Conservation (phyloP, 106 monocot genomes). For the Dendrobium chrysotoxum region DNA sequence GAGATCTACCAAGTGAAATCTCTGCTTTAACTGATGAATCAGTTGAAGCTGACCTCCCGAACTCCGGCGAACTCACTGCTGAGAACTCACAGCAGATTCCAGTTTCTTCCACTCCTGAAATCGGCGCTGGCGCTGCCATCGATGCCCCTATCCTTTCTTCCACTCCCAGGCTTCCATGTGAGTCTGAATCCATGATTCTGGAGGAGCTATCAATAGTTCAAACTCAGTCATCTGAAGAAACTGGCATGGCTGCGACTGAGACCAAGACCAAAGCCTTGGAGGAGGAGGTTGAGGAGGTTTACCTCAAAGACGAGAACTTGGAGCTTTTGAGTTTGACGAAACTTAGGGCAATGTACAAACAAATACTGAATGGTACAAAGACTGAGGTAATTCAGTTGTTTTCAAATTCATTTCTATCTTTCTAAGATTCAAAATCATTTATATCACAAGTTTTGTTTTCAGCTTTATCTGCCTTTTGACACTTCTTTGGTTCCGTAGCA, state of each 20-base stretch:
- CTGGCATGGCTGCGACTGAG: not conserved
- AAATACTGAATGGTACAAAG: not conserved
- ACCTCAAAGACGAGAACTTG: not conserved
- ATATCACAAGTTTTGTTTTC: not conserved
- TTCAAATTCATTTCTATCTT: not conserved
- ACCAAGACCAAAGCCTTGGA: not conserved
- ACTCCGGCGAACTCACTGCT: not conserved
- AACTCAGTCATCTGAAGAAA: not conserved
- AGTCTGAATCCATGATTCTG: too few relatives aligned
- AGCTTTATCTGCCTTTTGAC: not conserved
- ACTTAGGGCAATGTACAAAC: not conserved
- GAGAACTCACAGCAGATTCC: not conserved
- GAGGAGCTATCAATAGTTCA: too few relatives aligned
- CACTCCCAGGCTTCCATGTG: not conserved
- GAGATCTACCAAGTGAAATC: not conserved
- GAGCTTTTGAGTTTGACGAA: constrained; percentile 1
- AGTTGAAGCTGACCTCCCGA: not conserved
- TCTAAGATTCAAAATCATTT: not conserved
- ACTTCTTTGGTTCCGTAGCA: not conserved
- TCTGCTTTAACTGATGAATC: not conserved
- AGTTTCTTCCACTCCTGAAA: not conserved
- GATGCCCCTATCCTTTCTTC: not conserved
- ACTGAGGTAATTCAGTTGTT: not conserved
- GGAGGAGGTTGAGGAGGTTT: not conserved
- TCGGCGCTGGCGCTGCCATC: not conserved